Conservation (phyloP, 805 yeast genomes). For the Hanseniaspora lindneri region DNA sequence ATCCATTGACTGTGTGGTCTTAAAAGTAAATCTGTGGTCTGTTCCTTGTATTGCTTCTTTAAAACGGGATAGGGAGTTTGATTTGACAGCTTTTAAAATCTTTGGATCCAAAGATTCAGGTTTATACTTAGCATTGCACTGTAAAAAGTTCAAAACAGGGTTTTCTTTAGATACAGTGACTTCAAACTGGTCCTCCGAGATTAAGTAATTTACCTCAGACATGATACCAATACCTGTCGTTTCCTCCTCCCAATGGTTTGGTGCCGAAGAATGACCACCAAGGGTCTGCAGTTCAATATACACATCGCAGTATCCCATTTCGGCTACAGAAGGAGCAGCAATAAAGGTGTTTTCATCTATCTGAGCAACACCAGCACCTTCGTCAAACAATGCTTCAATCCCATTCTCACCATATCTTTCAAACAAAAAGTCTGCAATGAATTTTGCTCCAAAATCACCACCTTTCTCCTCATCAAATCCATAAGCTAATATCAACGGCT, state of each 20-base stretch:
- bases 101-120: slow-evolving; percentile 19
- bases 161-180: slow-evolving; percentile 39
- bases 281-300: slow-evolving; percentile 30
- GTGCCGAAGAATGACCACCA: slow-evolving; percentile 47
- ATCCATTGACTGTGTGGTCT: slow-evolving; percentile 48
- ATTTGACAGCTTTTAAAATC: slow-evolving; percentile 23
- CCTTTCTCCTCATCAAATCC: slow-evolving; percentile 70
- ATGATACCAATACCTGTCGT: slow-evolving; percentile 67
- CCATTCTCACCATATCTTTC: slow-evolving; percentile 49
- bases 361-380: slow-evolving; percentile 37
- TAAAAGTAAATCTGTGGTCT: slow-evolving; percentile 25
- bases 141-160: slow-evolving; percentile 47
- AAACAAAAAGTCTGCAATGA: slow-evolving; percentile 36
- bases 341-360: slow-evolving; percentile 35
- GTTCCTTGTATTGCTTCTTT: slow-evolving; percentile 23
- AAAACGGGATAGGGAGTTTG: slow-evolving; percentile 19
- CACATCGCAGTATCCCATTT: slow-evolving; percentile 44
- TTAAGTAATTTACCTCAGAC: slow-evolving; percentile 41
- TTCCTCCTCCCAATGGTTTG: slow-evolving; percentile 44
- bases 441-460: slow-evolving; percentile 50
- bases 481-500: slow-evolving; percentile 50
- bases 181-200: slow-evolving; percentile 45
- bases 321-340: slow-evolving; percentile 43
- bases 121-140: slow-evolving; percentile 51
- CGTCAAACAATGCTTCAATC: slow-evolving; percentile 53